Evolutionary conservation across 2,329 filamentous ascomycete species (phyloP), one percentile per base, ranked within the genome.

Genomic region (Hortaea werneckii): DNA sequence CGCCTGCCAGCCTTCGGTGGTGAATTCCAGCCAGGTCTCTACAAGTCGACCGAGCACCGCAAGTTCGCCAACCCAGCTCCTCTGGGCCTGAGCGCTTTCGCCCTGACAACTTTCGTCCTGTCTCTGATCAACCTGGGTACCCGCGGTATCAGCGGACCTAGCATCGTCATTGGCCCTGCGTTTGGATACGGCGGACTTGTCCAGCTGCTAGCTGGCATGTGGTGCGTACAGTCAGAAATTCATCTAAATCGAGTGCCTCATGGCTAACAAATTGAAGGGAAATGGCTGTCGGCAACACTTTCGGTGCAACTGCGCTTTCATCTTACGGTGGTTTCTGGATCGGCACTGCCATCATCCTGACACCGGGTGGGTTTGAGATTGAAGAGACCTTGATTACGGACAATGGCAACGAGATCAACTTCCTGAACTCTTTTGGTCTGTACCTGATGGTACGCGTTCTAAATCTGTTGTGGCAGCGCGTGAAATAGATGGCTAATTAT

Each of bases 321-420:
- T 78, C 74, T 3, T 81, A 79, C 57, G 76, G 77, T 47, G 76
- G 76, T 49, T 80, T 80, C 66, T 80, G 77, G 77, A 69, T 80
- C 50, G 71, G 73, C 26, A 78, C 75, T 53, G 75, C 71, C 53
- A 78, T 80, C 66, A 75, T 79, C 52, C 65, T 76, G 12, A 74
- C 72, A 1, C 71, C 78, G 4, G 75, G 73, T 42, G 70, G 69
- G 6, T 73, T 74, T 51, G 42, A 61, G 10, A 77, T 80, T 54
- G 65, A 67, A 39, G 58, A 54, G 0, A 66, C 66, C 1, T 74
- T 78, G 46, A 67, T 65, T 12, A 45, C 50, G 4, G 51, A 45
- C 10, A 42, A 41, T 7, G 65, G 61, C 39, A 48, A 52, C 4
- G 60, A 59, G 10, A 66, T 64, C 1, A 67, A 66, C 29, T 77